These are phyloP conservation scores for Coemansia sp. DNA, from an alignment of 192 early-diverging fungal species.

Conservation along the genomic window DNA sequence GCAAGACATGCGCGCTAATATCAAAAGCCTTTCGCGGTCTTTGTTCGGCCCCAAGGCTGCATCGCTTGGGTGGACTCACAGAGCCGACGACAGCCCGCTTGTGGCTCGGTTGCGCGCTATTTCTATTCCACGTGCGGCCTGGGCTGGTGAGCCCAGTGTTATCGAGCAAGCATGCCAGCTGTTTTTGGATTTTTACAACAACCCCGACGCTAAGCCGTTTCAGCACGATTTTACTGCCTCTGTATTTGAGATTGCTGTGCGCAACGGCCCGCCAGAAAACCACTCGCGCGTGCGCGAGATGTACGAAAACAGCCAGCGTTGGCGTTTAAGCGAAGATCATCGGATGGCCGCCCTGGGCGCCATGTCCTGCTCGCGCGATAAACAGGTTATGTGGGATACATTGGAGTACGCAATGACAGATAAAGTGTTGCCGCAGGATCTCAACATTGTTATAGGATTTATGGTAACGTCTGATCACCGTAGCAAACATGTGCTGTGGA, in stretches of 20 bases:
- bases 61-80: constrained; percentile 62
- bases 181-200: constrained; percentile 62
- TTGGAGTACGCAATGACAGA: constrained; percentile 44
- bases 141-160: constrained; percentile 56
- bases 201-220: constrained; percentile 60
- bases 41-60: constrained; percentile 63
- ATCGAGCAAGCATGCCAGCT: constrained; percentile 57
- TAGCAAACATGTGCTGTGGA: constrained; percentile 60
- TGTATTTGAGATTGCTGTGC: constrained; percentile 64
- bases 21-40: constrained; percentile 46
- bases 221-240: constrained; percentile 54
- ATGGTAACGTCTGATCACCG: constrained; percentile 61
- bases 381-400: constrained; percentile 26
- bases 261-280: constrained; percentile 44
- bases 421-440: constrained; percentile 47
- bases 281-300: constrained; percentile 43
- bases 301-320: constrained; percentile 50
- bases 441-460: constrained; percentile 56
- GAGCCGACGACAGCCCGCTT: constrained; percentile 59
- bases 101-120: constrained; percentile 62
- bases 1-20: constrained; percentile 45
- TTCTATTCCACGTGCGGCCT: constrained; percentile 62
- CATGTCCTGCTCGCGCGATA: constrained; percentile 56
- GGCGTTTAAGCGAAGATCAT: constrained; percentile 57
- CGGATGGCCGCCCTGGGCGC: constrained; percentile 59